Conservation (phyloP, 2,329 filamentous ascomycete species). For the Hypoxylon sp. region DNA sequence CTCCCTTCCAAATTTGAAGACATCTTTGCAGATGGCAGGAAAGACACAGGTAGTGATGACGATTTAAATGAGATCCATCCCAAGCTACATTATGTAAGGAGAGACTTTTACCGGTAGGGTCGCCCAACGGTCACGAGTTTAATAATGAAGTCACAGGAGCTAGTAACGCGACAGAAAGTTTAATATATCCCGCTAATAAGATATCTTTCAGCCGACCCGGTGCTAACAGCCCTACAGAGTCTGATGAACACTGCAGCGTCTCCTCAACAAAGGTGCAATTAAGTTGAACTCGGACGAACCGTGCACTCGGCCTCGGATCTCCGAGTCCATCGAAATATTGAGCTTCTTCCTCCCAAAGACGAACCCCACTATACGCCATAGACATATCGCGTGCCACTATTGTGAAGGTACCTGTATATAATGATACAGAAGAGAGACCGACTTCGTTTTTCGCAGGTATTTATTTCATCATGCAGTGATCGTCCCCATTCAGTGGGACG, state of each 20-base stretch:
- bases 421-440: not conserved
- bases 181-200: constrained; percentile 29
- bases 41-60: not conserved
- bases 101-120: constrained; percentile 7
- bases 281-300: constrained; percentile 23
- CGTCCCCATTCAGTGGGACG: constrained; percentile 18
- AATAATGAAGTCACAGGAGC: constrained; percentile 27
- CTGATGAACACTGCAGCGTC: not conserved
- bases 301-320: constrained; percentile 29
- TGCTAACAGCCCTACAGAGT: constrained; percentile 21
- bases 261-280: constrained; percentile 30
- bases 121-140: constrained; percentile 19
- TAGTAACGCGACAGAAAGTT: constrained; percentile 24
- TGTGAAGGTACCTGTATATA: constrained; percentile 1
- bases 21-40: not conserved
- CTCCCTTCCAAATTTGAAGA: not conserved
- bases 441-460: not conserved
- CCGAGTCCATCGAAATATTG: constrained; percentile 7
- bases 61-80: not conserved
- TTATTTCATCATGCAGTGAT: constrained; percentile 30
- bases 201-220: constrained; percentile 17
- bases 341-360: not conserved
- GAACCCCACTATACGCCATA: not conserved
- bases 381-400: constrained; percentile 23
- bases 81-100: constrained; percentile 7